Base-by-base conservation (phyloP, 805 yeast species). In the Suhomyces faveliae region DNA sequence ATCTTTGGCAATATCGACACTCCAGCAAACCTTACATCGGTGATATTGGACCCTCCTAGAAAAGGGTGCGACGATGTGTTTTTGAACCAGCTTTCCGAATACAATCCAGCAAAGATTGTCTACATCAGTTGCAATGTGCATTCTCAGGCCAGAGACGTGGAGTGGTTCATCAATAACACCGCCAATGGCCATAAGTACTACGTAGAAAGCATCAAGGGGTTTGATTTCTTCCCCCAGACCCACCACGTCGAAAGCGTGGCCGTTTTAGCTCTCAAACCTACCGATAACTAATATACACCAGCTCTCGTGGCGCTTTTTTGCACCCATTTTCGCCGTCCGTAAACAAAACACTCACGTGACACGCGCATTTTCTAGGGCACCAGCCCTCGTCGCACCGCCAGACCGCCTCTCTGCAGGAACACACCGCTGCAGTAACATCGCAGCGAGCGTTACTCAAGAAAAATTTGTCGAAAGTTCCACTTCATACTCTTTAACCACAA, bases 61-160 rank as follows among this genome's bases (percentile, higher is more conserved):
- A 94, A 92, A 66, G 99, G 99, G 1, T 92, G 98, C 67, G 97
- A 91, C 65, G 87, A 83, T 44, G 81, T 82, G 8, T 94, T 94
- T 62, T 74, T 94, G 67, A 82, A 85, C 55, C 99, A 94, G 70
- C 74, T 94, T 48, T 79, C 94, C 17, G 88, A 76, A 17, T 94
- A 87, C 67, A 74, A 79, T 52, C 98, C 99, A 2, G 86, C 86
- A 12, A 83, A 84, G 57, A 82, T 94, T 46, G 95, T 94, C n/a
- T 94, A 94, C 68, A 87, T 94, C 48, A 89, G 96, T 52, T 94
- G 99, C 74, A 94, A 94, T 62, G 99, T 94, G 42, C 97, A 92
- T 70, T 89, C 97, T 15, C 99, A 94, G 68, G 98, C 98, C 4
- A 76, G 98, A 58, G 99, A 94, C 64, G 64, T 94, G 40, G 92